Evolutionary conservation across 352 stramenopile genomes (phyloP), one percentile per base, ranked within the genome.

Genomic region (Phytophthora constricta): DNA sequence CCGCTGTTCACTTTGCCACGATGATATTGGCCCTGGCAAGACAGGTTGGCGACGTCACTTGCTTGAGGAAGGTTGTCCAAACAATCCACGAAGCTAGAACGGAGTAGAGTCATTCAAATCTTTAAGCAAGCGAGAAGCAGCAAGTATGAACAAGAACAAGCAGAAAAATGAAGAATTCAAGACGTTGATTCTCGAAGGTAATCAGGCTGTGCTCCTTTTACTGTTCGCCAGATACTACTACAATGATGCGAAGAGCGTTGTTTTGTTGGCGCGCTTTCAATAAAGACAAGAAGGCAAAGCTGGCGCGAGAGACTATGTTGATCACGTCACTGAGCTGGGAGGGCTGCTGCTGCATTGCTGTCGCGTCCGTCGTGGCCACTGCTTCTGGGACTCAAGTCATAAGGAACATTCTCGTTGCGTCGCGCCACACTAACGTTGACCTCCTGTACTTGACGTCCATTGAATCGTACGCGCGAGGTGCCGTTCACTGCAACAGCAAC

Each of bases 1-100:
- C 34, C 86, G 87, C n/a, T 96, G 87, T 58, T 83, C 87, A 20
- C 77, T 96, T 5, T 96, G 87, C 43, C 87, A 96, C 58, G 82
- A 96, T 37, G 77, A 96, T 58, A 87, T 92, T 22, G 45, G 68
- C 1, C 70, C 76, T 8, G 77, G 84, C 14, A 92, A 91, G 47
- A 80, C 69, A 65, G 87, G 87, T 25, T 96, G 87, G 87, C 78
- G 76, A 53, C 34, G 57, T 16, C 87, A 95, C 59, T 77, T 95
- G 31, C 58, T 93, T 19, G 75, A 91, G 37, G 82, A 90, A 42
- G 66, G 68, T 17, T 95, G 87, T 58, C 76, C 82, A n/a, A 89
- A 84, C 49, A 95, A 95, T 68, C 87, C 87, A n/a, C 70, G 87
- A n/a, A 84, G 58, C 33, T 82, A 81, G 53, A 43, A 48, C 46